Evolutionary conservation across 2,329 filamentous ascomycete species (phyloP), one percentile per base, ranked within the genome.

Genomic region (Akanthomyces lecanii): DNA sequence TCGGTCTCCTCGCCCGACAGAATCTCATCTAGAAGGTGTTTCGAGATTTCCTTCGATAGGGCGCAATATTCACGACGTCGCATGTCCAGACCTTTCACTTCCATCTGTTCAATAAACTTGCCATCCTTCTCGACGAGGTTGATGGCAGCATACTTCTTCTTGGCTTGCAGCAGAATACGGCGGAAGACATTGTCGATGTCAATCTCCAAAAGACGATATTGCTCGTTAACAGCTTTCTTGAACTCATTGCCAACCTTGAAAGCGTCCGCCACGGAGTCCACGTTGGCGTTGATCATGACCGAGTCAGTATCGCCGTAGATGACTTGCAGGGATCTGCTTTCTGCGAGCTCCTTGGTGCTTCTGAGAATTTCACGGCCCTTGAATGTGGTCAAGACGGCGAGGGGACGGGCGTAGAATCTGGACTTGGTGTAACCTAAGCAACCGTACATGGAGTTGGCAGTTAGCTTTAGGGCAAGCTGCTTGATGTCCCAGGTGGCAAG

Each of bases 201-300:
- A 67, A 99, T 99, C 74, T 99, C 96, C 16, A 99, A 83, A 58
- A 97, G 84, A 71, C 84, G 90, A 76, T 99, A 99, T 66, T 89
- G 88, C 69, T 97, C 91, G 72, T 99, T 99, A 77, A 99, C 95
- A 28, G 91, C 86, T 70, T 87, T 89, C 78, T 97, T 98, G 82
- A 99, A 98, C 66, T 98, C 92, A 51, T 92, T 88, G 63, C 95
- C 96, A 58, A 99, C 90, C 72, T 90, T 93, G 69, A 97, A 80
- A 1, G 95, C 95, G 70, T 96, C 92, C 38, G 90, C 87, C 36
- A 98, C 90, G 68, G 90, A 96, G 76, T 97, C 91, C 62, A 95
- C 92, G 72, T 98, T 98, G 66, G 95, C 96, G 72, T 99, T 99
- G 81, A 99, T 98, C 95, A 99, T 99, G 77, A 99, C 95, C 10